These are phyloP conservation scores for Apiotrichum siamense DNA, from an alignment of 1,284 basidiomycete genomes.

Conservation along the genomic window DNA sequence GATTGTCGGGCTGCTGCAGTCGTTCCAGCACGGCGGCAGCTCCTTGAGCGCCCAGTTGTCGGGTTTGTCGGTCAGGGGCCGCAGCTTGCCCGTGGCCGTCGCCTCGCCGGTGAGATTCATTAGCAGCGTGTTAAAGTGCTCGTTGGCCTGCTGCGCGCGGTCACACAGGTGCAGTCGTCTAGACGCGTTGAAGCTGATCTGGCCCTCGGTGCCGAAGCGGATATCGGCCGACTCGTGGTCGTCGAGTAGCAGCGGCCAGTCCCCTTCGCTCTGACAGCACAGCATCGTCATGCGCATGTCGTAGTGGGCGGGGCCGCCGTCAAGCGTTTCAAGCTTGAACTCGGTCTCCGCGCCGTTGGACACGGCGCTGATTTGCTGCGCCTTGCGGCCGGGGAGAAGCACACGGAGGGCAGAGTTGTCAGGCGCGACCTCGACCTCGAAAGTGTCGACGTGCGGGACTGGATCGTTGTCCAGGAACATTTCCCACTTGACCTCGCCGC, in stretches of 20 bases:
- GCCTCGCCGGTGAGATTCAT: not conserved
- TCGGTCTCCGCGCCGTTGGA: slow-evolving; percentile 1
- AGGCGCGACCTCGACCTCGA: slow-evolving; percentile 35
- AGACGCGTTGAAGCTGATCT: slow-evolving; percentile 44
- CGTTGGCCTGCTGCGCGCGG: slow-evolving; percentile 29
- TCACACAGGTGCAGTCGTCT: slow-evolving; percentile 34
- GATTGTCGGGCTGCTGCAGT: slow-evolving; percentile 42
- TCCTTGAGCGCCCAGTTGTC: slow-evolving; percentile 40
- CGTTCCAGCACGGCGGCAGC: slow-evolving; percentile 45
- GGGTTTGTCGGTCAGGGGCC: slow-evolving; percentile 8
- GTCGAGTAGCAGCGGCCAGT: slow-evolving; percentile 46
- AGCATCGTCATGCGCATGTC: slow-evolving; percentile 43
- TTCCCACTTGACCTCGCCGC: slow-evolving; percentile 25
- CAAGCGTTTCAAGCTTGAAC: slow-evolving; percentile 13
- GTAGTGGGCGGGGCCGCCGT: slow-evolving; percentile 13
- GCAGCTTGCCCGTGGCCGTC: not conserved
- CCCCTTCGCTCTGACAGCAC: slow-evolving; percentile 41
- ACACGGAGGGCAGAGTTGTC: slow-evolving; percentile 35
- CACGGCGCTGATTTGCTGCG: slow-evolving; percentile 20
- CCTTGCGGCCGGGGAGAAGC: slow-evolving; percentile 25
- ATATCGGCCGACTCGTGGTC: slow-evolving; percentile 44
- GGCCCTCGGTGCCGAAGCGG: slow-evolving; percentile 38
- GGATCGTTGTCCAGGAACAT: slow-evolving; percentile 19
- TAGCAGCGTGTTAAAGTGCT: slow-evolving; percentile 16
- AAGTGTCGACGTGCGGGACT: slow-evolving; percentile 15